Percentiles rank a stretch among this genome's conserved stretches.
These are phyloP conservation scores for Pholiota adiposa DNA, from an alignment of 1,284 basidiomycete genomes.

Conservation along the genomic window DNA sequence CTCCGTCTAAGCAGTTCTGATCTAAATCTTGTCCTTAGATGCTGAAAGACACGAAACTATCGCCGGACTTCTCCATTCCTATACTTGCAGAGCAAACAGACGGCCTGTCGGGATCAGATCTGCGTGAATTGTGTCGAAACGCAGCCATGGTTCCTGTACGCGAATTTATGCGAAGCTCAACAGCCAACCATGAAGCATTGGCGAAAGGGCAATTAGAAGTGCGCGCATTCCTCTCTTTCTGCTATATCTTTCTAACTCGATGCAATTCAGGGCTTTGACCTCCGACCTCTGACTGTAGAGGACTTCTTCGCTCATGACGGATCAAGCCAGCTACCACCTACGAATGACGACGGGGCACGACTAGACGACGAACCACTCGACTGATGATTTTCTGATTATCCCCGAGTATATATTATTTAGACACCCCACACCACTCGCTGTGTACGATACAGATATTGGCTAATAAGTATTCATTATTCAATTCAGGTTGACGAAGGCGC, in stretches of 20 bases:
- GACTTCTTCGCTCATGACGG: constrained; percentile 76
- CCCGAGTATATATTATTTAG: no score
- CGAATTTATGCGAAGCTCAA: constrained; percentile 75
- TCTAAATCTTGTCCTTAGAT: constrained; percentile 54
- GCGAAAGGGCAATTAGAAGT: constrained; percentile 62
- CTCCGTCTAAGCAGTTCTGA: not conserved
- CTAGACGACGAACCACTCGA: constrained; percentile 31
- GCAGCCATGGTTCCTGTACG: constrained; percentile 92
- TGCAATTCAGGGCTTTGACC: constrained; percentile 64
- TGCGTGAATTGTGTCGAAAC: constrained; percentile 93
- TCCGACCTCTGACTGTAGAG: constrained; percentile 68
- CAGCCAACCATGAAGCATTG: constrained; percentile 57
- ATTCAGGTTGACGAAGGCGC: no score
- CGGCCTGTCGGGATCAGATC: constrained; percentile 89
- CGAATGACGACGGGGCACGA: constrained; percentile 28
- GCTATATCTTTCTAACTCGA: not conserved
- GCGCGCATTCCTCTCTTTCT: constrained; percentile 17
- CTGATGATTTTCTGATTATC: constrained; percentile 11
- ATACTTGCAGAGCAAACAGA: constrained; percentile 75
- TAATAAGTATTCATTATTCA: not conserved
- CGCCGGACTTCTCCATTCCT: constrained; percentile 67
- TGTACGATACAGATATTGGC: constrained; percentile 8
- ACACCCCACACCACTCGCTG: not conserved
- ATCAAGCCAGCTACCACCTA: constrained; percentile 38
- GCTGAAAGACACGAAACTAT: constrained; percentile 78